Base-by-base conservation (phyloP, 2,329 filamentous ascomycete species). In the Alternaria triticina region DNA sequence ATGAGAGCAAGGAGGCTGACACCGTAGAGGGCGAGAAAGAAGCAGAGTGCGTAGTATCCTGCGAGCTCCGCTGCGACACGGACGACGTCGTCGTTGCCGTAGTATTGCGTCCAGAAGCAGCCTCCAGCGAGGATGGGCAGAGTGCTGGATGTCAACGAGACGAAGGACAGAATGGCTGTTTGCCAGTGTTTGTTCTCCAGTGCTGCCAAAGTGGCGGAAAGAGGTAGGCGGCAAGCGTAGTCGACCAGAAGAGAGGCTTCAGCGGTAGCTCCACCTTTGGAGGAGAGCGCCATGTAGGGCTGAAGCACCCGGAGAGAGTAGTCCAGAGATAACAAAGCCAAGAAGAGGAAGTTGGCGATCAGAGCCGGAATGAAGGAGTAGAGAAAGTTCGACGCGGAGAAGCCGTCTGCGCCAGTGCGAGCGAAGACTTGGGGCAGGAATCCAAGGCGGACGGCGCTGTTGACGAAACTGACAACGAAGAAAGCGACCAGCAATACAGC, bases 351-450 rank as follows among this genome's bases (percentile, higher is more conserved):
- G 72, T 89, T 87, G 5, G 89, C 92, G 27, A 94, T 75, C 0
- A 91, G 70, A 3, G 90, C 87, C 0, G 92, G 91, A 22, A 94
- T 59, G 79, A 94, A 93, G 64, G 87, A 89, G 83, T 94, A 97
- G 54, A 97, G 82, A 81, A 97, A 97, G 79, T 97, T 93, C 54
- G 93, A 92, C 0, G 92, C 84, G 1, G 93, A 96, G 79, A 96
- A 97, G 17, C 91, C 92, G 25, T 74, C 70, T 0, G 80, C 73
- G 4, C 86, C 82, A 1, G 92, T 88, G 3, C 84, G 82, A 0
- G 90, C 88, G 10, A 84, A 82, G 1, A 97, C 82, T 7, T 85
- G 82, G 3, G 94, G 93, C 7, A 85, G 78, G 77, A 97, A 97
- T 9, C 94, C 94, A 8, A 84, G 77, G 40, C 86, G 81, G 28